Evolutionary conservation across 2,329 filamentous ascomycete species (phyloP).

Genomic region (Penicillium sp.): DNA sequence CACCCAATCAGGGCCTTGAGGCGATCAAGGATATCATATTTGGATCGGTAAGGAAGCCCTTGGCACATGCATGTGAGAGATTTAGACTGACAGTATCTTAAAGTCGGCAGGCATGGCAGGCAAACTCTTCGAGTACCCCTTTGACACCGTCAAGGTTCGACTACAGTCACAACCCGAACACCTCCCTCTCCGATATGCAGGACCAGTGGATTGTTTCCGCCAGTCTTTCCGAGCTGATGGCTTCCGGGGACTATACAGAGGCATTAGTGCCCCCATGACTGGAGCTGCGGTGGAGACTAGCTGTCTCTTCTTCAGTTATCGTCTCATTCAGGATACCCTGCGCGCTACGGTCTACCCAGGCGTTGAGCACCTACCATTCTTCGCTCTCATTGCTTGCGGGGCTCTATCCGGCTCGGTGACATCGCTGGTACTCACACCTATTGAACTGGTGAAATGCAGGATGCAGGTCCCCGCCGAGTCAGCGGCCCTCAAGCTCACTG

Average conservation of each 20-base stretch:
- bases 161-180: conserved; percentile 92
- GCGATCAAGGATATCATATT: conserved; percentile 83
- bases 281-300: conserved; percentile 92
- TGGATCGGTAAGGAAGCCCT: conserved; percentile 66
- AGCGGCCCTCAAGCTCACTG: conserved; percentile 49
- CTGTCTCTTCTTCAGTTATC: conserved; percentile 88
- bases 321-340: conserved; percentile 61
- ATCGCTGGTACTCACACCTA: conserved; percentile 85
- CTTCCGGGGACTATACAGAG: conserved; percentile 79
- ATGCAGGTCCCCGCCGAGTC: conserved; percentile 71
- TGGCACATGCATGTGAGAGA: not conserved
- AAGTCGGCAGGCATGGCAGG: conserved; percentile 77
- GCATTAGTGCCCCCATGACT: conserved; percentile 84
- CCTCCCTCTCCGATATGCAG: conserved; percentile 75
- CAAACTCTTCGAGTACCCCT: conserved; percentile 97
- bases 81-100: not conserved
- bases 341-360: conserved; percentile 61
- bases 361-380: conserved; percentile 64
- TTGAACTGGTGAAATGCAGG: conserved; percentile 97
- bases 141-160: conserved; percentile 97
- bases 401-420: conserved; percentile 86
- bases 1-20: conserved; percentile 56
- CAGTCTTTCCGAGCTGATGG: conserved; percentile 80
- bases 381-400: conserved; percentile 73
- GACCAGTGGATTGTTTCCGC: conserved; percentile 88